Evolutionary conservation across 805 yeast species (phyloP).

Genomic region (Suhomyces vadensis): DNA sequence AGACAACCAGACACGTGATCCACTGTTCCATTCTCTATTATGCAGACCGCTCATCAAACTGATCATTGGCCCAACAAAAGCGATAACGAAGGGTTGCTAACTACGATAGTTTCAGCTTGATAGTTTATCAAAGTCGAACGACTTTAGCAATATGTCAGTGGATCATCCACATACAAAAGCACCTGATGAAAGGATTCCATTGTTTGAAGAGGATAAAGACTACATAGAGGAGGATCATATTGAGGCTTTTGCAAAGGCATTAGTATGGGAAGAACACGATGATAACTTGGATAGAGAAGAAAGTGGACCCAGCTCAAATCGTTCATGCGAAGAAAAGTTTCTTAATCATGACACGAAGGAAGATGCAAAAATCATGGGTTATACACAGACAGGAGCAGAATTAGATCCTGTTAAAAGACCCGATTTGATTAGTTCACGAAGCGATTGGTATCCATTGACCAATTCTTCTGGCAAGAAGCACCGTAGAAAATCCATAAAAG

Average conservation of each 20-base stretch:
- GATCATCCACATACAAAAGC: neutral
- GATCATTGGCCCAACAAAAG: neutral
- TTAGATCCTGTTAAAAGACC: slow-evolving; percentile 14
- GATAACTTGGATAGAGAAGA: slow-evolving; percentile 15
- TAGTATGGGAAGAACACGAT: slow-evolving; percentile 36
- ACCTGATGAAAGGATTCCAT: slow-evolving; percentile 1
- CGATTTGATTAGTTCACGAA: slow-evolving; percentile 21
- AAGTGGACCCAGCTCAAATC: neutral
- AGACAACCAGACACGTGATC: neutral
- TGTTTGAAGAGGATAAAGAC: slow-evolving; percentile 24
- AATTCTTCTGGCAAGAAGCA: slow-evolving; percentile 6
- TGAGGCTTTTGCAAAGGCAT: slow-evolving; percentile 41
- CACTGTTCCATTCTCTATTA: neutral
- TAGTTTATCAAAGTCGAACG: neutral
- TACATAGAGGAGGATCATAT: slow-evolving; percentile 38
- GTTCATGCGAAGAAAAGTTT: neutral
- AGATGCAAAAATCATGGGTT: slow-evolving; percentile 1
- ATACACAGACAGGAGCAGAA: neutral
- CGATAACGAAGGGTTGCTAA: neutral
- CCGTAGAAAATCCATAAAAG: neutral
- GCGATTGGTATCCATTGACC: slow-evolving; percentile 30
- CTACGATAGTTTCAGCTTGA: neutral
- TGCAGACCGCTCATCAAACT: no score
- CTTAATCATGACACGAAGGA: neutral
- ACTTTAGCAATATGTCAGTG: neutral